Conservation (phyloP, 768 basidiomycete species). For the Lentinula guzmanii region DNA sequence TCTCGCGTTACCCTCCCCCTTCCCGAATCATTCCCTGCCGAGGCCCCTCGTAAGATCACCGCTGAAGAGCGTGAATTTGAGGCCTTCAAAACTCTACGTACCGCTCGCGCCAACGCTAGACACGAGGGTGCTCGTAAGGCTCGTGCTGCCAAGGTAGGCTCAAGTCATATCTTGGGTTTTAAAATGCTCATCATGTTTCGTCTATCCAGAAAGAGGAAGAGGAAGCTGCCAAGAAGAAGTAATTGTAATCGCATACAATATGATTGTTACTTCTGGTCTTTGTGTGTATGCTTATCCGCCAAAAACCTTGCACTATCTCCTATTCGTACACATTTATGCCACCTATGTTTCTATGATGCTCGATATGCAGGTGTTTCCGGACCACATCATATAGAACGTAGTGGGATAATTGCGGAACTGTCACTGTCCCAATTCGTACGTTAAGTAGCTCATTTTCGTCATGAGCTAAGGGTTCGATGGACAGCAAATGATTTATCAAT, state of each 20-base stretch:
- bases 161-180: background rate
- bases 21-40: conserved; percentile 60
- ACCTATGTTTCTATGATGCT: conserved; percentile 18
- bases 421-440: too few relatives aligned
- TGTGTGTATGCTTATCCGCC: conserved; percentile 22
- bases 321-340: conserved; percentile 25
- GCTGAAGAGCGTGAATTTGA: conserved; percentile 83
- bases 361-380: conserved; percentile 15
- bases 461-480: too few relatives aligned
- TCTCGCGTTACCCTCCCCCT: conserved; percentile 66
- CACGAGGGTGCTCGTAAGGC: conserved; percentile 86
- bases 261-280: conserved; percentile 18
- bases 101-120: conserved; percentile 73
- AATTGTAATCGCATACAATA: conserved; percentile 13
- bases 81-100: conserved; percentile 86
- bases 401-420: too few relatives aligned
- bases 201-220: conserved; percentile 75
- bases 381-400: background rate
- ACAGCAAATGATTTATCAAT: too few relatives aligned
- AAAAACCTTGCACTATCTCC: conserved; percentile 25
- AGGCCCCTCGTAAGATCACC: conserved; percentile 91
- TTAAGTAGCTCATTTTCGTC: too few relatives aligned
- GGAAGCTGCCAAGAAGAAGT: conserved; percentile 90
- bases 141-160: conserved; percentile 75
- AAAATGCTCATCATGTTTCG: conserved; percentile 12